Conservation (phyloP, 208 protist genomes). For the Vickermania ingenoplastis region DNA sequence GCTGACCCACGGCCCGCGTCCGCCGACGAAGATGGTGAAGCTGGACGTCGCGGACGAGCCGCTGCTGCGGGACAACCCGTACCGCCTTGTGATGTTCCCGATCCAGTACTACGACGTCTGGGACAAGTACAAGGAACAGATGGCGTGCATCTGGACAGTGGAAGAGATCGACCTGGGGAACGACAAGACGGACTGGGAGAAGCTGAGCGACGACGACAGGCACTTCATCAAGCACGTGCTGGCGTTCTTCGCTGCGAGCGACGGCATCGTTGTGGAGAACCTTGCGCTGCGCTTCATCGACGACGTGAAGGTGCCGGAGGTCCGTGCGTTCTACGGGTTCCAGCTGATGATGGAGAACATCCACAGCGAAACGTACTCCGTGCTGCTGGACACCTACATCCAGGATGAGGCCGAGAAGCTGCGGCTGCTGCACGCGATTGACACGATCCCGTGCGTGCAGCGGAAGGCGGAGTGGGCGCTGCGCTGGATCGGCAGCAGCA, state of each 20-base stretch:
- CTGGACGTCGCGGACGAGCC: slow-evolving; percentile 66
- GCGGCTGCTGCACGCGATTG: slow-evolving; percentile 94
- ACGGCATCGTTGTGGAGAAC: slow-evolving; percentile 99
- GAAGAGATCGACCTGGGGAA: slow-evolving; percentile 97
- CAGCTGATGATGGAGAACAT: slow-evolving; percentile 99
- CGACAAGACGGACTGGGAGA: slow-evolving; percentile 95
- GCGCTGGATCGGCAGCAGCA: slow-evolving; percentile 64
- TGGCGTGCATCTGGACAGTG: slow-evolving; percentile 96
- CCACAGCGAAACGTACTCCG: slow-evolving; percentile 93
- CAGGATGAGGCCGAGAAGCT: slow-evolving; percentile 88
- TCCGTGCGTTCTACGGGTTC: slow-evolving; percentile 98
- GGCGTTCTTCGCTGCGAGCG: slow-evolving; percentile 98
- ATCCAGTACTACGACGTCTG: slow-evolving; percentile 97
- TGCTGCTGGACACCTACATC: slow-evolving; percentile 96
- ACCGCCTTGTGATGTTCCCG: slow-evolving; percentile 98
- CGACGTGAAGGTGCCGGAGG: slow-evolving; percentile 98
- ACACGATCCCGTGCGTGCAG: slow-evolving; percentile 95
- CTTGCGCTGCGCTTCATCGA: slow-evolving; percentile 93
- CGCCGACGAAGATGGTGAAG: too few species aligned
- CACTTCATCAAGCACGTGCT: slow-evolving; percentile 99
- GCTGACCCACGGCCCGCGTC: too few species aligned
- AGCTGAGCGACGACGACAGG: slow-evolving; percentile 92
- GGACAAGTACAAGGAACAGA: slow-evolving; percentile 99
- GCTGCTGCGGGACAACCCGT: slow-evolving; percentile 92
- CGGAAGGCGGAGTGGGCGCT: slow-evolving; percentile 98